A percentile compares a stretch with the other conserved stretches of the same genome.
Evolutionary conservation across 2,329 filamentous ascomycete species (phyloP).

Genomic region (Mycosphaerelloides madeirae): DNA sequence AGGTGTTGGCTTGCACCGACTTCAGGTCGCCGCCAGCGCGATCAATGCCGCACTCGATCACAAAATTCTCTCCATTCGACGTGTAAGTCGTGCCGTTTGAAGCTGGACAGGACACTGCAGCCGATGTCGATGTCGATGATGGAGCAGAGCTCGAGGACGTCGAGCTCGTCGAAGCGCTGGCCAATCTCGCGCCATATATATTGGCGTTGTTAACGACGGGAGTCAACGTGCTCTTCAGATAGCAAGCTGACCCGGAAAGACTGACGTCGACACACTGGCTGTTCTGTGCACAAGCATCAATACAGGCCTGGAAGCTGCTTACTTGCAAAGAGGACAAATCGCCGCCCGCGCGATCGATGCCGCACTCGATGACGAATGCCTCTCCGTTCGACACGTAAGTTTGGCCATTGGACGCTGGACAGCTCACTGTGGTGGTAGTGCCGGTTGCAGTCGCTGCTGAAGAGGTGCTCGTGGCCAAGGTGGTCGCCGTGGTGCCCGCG

Average conservation of each 20-base stretch:
- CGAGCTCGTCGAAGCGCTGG: conserved; percentile 12
- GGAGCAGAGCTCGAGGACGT: no score
- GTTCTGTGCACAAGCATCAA: conserved; percentile 21
- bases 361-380: conserved; percentile 25
- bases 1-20: conserved; percentile 11
- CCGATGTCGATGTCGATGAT: conserved; percentile 12
- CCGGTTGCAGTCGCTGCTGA: conserved; percentile 5
- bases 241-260: conserved; percentile 24
- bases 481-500: background rate
- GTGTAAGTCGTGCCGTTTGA: conserved; percentile 19
- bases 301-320: conserved; percentile 20
- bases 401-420: conserved; percentile 20
- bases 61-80: conserved; percentile 16
- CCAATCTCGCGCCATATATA: conserved; percentile 27
- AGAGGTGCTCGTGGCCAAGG: background rate
- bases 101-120: conserved; percentile 13
- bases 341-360: conserved; percentile 27
- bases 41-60: conserved; percentile 27
- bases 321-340: conserved; percentile 22
- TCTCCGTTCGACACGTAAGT: conserved; percentile 19
- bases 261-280: conserved; percentile 22
- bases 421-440: conserved; percentile 11
- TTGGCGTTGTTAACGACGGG: conserved; percentile 14
- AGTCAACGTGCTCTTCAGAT: conserved; percentile 30
- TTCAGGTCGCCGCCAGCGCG: conserved; percentile 25